These are phyloP conservation scores for Acanthamoeba castellanii DNA, from an alignment of 208 protist genomes.

Conservation along the genomic window DNA sequence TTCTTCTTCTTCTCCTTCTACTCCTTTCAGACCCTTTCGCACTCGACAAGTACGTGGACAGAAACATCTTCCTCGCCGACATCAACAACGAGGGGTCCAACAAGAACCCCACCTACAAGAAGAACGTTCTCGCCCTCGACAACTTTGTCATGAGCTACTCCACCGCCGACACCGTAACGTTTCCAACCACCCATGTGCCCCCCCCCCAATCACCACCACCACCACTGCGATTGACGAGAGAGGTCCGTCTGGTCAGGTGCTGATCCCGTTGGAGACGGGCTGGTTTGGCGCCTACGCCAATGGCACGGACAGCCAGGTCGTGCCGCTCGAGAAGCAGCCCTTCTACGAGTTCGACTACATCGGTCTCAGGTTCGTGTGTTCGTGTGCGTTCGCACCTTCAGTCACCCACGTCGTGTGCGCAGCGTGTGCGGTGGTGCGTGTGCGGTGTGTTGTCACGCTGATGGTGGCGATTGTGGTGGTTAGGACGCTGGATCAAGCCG, in stretches of 20 bases:
- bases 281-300: conserved; percentile 62
- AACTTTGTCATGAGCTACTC: conserved; percentile 72
- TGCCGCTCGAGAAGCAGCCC: conserved; percentile 46
- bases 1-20: not conserved
- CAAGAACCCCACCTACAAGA: conserved; percentile 53
- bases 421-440: too few relatives aligned
- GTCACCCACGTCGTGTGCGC: not conserved
- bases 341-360: conserved; percentile 74
- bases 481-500: conserved; percentile 37
- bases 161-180: conserved; percentile 31
- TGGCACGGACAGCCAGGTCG: not conserved
- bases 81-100: conserved; percentile 63
- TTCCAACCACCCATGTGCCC: not conserved
- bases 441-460: too few relatives aligned
- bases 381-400: not conserved
- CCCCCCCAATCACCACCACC: too few relatives aligned
- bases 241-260: not conserved
- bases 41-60: not conserved
- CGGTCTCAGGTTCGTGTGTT: conserved; percentile 42
- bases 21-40: conserved; percentile 33
- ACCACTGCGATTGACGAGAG: too few relatives aligned
- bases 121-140: conserved; percentile 50
- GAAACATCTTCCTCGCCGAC: conserved; percentile 25
- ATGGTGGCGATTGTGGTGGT: not conserved
- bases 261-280: conserved; percentile 64